A percentile compares a stretch with the other conserved stretches of the same genome.
Conservation (phyloP, 2,329 filamentous ascomycete genomes). For the Fusarium cicatricum region DNA sequence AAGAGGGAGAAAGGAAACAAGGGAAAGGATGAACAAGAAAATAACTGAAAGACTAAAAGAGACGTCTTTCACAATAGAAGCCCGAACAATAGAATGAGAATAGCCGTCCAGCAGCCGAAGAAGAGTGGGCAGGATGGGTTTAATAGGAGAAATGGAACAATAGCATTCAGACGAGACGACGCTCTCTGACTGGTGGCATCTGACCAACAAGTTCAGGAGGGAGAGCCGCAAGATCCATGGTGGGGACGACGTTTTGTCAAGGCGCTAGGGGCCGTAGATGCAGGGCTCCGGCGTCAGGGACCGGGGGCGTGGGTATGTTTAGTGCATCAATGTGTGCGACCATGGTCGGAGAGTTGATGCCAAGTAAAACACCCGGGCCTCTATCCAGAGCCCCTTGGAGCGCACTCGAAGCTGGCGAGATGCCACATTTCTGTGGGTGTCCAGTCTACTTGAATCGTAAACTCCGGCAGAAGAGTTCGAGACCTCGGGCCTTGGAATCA, state of each 20-base stretch:
- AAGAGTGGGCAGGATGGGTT: slow-evolving; percentile 33
- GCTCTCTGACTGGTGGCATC: slow-evolving; percentile 33
- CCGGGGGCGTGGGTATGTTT: slow-evolving; percentile 28
- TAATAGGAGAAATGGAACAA: slow-evolving; percentile 42
- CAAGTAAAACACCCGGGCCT: slow-evolving; percentile 40
- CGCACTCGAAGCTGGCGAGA: slow-evolving; percentile 5
- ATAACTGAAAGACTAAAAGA: slow-evolving; percentile 36
- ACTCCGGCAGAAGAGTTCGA: neutral
- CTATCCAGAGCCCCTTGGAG: slow-evolving; percentile 25
- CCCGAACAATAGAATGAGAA: slow-evolving; percentile 41
- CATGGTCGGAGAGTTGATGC: slow-evolving; percentile 32
- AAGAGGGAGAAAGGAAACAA: slow-evolving; percentile 27
- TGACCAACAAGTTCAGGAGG: slow-evolving; percentile 32
- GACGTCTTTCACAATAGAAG: slow-evolving; percentile 38
- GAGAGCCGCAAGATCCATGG: slow-evolving; percentile 44
- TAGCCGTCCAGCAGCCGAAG: slow-evolving; percentile 35
- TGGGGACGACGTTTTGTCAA: slow-evolving; percentile 32
- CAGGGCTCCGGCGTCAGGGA: slow-evolving; percentile 33
- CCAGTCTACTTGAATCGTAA: slow-evolving; percentile 16
- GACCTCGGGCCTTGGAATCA: neutral
- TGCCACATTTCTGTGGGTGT: slow-evolving; percentile 9
- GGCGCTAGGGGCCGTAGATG: slow-evolving; percentile 34
- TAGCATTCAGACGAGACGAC: slow-evolving; percentile 20
- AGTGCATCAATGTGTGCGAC: slow-evolving; percentile 34
- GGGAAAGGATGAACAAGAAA: slow-evolving; percentile 37